Percentiles rank a stretch among this genome's conserved stretches.
Conservation (phyloP, 495 filamentous ascomycete species). For the Delitschia confertaspora region DNA sequence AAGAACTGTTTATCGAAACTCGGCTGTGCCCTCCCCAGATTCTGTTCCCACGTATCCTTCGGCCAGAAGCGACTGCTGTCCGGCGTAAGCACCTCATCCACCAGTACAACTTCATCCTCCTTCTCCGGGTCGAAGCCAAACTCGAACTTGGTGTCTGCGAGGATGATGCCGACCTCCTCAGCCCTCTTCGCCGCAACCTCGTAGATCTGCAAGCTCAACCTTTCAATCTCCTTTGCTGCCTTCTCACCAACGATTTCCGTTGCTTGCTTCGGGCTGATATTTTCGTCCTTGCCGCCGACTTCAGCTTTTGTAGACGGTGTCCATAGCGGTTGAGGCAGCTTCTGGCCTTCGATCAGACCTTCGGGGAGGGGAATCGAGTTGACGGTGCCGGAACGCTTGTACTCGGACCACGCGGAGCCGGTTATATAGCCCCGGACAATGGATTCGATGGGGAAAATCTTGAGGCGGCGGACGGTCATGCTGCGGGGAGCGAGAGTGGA, state of each 20-base stretch:
- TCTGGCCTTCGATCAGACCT: slow-evolving; percentile 63
- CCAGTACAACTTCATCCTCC: slow-evolving; percentile 57
- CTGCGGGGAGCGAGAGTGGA: slow-evolving; percentile 54
- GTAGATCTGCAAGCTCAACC: slow-evolving; percentile 65
- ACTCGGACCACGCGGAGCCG: slow-evolving; percentile 83
- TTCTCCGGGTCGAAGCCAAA: slow-evolving; percentile 62
- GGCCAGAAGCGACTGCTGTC: slow-evolving; percentile 76
- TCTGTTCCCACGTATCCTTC: slow-evolving; percentile 55
- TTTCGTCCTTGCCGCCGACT: slow-evolving; percentile 76
- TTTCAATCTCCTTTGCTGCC: slow-evolving; percentile 66
- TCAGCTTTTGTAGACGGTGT: slow-evolving; percentile 90
- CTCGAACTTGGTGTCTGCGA: slow-evolving; percentile 84
- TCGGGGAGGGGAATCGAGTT: slow-evolving; percentile 62
- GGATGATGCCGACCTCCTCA: slow-evolving; percentile 70
- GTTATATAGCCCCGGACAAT: slow-evolving; percentile 93
- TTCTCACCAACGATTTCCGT: slow-evolving; percentile 60
- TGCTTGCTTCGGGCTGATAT: slow-evolving; percentile 70
- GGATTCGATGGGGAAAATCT: slow-evolving; percentile 81
- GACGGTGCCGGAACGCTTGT: slow-evolving; percentile 64
- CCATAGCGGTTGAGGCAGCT: slow-evolving; percentile 63
- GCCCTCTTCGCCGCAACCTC: slow-evolving; percentile 52
- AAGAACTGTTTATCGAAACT: slow-evolving; percentile 91
- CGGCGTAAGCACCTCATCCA: slow-evolving; percentile 85
- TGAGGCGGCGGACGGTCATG: slow-evolving; percentile 74
- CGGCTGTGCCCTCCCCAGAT: slow-evolving; percentile 57